Evolutionary conservation across 2,329 filamentous ascomycete genomes (phyloP), one percentile per base, ranked within the genome.

Genomic region (Epichloe gansuensis): DNA sequence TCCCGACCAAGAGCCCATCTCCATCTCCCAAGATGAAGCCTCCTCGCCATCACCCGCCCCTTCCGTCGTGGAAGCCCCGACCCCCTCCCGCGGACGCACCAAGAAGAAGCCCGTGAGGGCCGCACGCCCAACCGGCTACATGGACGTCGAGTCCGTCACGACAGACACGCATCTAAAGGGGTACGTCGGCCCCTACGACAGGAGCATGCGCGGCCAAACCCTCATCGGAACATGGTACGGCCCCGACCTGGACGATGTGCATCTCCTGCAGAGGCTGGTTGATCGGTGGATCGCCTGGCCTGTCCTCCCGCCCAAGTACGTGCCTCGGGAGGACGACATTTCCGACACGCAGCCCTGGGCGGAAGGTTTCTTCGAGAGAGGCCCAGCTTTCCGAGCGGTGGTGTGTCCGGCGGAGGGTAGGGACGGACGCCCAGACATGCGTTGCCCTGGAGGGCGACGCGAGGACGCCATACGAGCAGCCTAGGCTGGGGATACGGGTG

Each of bases 151-250:
- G 48, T 62, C 66, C 46, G 60, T 68, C 6, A 63, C 65, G 0
- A 58, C 60, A 15, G 66, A 68, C 44, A 65, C 61, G 2, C 61
- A 61, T 50, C 59, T 65, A 39, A 65, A 63, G 51, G 63, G 61
- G 43, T 68, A 69, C 56, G 59, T 64, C 50, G 69, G 69, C 7
- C 65, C 66, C 1, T 71, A 68, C 50, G 65, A 68, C 35, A 59
- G 66, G 6, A 57, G 61, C 2, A 59, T 66, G 13, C 65, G 67
- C 39, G 64, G 65, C 17, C 62, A 64, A 6, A 58, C 63, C 2
- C 62, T 69, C 6, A 55, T 73, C 9, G 64, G 68, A 28, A 62
- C 67, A 35, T 69, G 73, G 66, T 76, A 73, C 56, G 72, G 73
- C 1, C 68, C 72, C 0, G 65, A 67, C 25, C 60, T 61, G 31